These are phyloP conservation scores for Chytriomyces hyalinus DNA, from an alignment of 192 early-diverging fungal genomes.

Conservation along the genomic window DNA sequence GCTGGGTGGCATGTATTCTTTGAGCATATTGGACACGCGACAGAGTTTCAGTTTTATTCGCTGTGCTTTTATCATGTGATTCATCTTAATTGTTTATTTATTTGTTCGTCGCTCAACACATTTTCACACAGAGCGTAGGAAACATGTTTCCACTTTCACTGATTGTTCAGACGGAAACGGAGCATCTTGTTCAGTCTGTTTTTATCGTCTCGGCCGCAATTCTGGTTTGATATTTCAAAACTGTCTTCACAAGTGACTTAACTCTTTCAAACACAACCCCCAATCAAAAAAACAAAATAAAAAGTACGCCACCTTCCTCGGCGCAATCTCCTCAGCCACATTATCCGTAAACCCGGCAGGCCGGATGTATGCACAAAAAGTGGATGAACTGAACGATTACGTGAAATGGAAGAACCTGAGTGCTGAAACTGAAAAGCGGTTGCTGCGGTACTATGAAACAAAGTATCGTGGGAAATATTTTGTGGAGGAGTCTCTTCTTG, in stretches of 20 bases:
- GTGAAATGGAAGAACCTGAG: constrained; percentile 39
- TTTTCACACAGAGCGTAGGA: not conserved
- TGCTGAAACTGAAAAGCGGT: constrained; percentile 23
- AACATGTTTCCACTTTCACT: constrained; percentile 19
- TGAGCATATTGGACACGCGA: too few species aligned
- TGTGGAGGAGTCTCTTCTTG: constrained; percentile 38
- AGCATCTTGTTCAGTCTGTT: constrained; percentile 5
- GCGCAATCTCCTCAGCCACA: constrained; percentile 13
- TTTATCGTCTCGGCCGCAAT: constrained; percentile 26
- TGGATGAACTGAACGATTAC: constrained; percentile 43
- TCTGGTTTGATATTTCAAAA: not conserved
- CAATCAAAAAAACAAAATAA: too few species aligned
- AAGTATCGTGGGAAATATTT: constrained; percentile 47
- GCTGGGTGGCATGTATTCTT: too few species aligned
- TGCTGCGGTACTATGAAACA: constrained; percentile 36
- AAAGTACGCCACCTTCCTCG: constrained; percentile 6
- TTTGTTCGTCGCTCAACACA: too few species aligned
- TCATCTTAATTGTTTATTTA: too few species aligned
- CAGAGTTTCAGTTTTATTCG: too few species aligned
- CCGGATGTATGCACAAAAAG: constrained; percentile 34
- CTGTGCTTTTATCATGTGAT: too few species aligned
- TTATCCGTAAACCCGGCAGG: constrained; percentile 14
- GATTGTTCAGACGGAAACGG: constrained; percentile 14
- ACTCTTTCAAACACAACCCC: not conserved
- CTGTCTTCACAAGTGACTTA: not conserved